phyloP scores from a whole-genome alignment of 2,329 filamentous ascomycete genomes.

The Rhynchosporium secalis region DNA sequence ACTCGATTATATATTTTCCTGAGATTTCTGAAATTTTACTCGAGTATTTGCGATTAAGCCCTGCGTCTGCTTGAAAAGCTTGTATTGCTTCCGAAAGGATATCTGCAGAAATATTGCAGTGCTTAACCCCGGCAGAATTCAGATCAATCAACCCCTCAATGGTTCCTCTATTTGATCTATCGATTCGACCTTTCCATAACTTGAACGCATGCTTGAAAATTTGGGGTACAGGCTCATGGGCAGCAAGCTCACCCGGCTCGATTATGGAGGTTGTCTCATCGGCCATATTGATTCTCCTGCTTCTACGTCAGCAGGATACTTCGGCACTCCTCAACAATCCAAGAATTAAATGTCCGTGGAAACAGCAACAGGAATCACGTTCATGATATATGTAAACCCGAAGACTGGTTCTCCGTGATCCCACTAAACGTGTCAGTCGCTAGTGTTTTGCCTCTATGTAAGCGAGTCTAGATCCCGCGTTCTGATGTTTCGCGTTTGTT shows the following conservation, averaged over 20 bases:
- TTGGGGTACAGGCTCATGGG: constrained; percentile 75
- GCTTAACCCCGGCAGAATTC: not conserved
- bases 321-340: too few species aligned
- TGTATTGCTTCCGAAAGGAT: constrained; percentile 1
- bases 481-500: constrained; percentile 10
- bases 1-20: constrained; percentile 40
- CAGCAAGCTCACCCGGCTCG: constrained; percentile 53
- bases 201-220: constrained; percentile 74
- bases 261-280: not conserved
- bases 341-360: too few species aligned
- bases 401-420: not conserved
- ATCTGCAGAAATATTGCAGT: not conserved
- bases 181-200: constrained; percentile 27
- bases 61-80: constrained; percentile 1
- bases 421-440: not conserved
- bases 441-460: constrained; percentile 13
- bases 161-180: not conserved
- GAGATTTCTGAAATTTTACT: not conserved
- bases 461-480: constrained; percentile 25
- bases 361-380: too few species aligned
- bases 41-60: not conserved
- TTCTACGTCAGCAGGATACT: not conserved
- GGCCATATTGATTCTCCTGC: not conserved
- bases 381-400: too few species aligned
- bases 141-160: not conserved